Base-by-base conservation (phyloP, 768 basidiomycete genomes). In the Coprinellus micaceus region DNA sequence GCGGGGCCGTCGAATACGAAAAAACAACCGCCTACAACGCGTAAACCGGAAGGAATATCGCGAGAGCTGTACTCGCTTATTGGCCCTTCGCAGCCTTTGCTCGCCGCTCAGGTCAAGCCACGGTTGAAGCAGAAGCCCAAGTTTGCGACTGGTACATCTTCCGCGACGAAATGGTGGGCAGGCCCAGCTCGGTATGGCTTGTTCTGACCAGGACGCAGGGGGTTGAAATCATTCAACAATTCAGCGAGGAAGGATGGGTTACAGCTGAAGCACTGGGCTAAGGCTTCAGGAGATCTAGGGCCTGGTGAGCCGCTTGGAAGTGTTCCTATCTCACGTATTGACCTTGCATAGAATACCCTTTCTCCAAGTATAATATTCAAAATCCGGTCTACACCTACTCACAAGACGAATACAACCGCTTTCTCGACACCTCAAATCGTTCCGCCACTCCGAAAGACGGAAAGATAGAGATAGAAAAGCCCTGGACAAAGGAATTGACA, bases 401-500 rank as follows among this genome's bases (percentile, higher is more conserved):
- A 12, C 80, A 89, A 62, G 89, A 93, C 52, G 97, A 98, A 73
- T 99, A 98, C 66, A 80, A 82, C 2, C 77, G 78, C n/a, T 80
- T 86, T 62, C 74, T 97, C 2, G 80, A 86, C 25, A 9, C 47
- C 10, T 28, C 24, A 12, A 29, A 22, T 33, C 53, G 12, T 39
- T 43, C 37, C 15, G 30, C 11, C 30, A 57, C 41, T 26, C 48
- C 26, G 21, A 49, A 24, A 21, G 22, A 40, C 33, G 54, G 33
- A 4, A 41, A 28, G 24, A 26, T n/a, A 15, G 50, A 36, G 24
- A 24, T 53, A 87, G 96, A 95, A 63, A 74, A 74, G 10, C 87
- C 88, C 58, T 98, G 97, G 97, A 82, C 90, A 5, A 89, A 88
- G 63, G 91, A 94, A 61, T 94, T 98, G 70, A 98, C 97, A 0